Evolutionary conservation across 2,329 filamentous ascomycete genomes (phyloP).

Genomic region (Phialemoniopsis sp.): DNA sequence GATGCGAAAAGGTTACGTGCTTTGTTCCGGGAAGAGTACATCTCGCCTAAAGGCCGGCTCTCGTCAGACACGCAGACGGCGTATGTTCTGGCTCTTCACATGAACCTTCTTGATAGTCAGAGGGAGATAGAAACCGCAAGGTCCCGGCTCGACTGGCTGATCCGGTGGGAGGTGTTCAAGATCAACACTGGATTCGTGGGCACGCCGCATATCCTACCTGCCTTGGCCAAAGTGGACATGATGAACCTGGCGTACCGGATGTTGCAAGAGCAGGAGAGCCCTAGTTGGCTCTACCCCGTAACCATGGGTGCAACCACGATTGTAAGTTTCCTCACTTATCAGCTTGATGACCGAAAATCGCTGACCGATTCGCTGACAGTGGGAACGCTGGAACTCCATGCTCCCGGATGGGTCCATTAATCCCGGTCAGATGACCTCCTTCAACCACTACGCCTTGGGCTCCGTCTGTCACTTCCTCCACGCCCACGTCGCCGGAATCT

Average conservation of each 20-base stretch:
- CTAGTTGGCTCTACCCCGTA: constrained; percentile 32
- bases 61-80: constrained; percentile 20
- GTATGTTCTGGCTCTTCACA: constrained; percentile 17
- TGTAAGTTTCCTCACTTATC: constrained; percentile 6
- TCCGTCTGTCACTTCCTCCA: constrained; percentile 32
- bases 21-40: constrained; percentile 20
- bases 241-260: constrained; percentile 20
- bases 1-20: constrained; percentile 13
- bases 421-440: constrained; percentile 33
- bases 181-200: constrained; percentile 14
- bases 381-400: constrained; percentile 37
- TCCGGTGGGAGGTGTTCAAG: constrained; percentile 6
- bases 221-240: constrained; percentile 13
- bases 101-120: no score
- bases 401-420: constrained; percentile 30
- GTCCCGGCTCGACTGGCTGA: constrained; percentile 7
- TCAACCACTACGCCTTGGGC: constrained; percentile 36
- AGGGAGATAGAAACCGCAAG: constrained; percentile 1
- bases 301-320: constrained; percentile 33
- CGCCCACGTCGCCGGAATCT: constrained; percentile 18
- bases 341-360: no score
- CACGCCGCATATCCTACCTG: constrained; percentile 13
- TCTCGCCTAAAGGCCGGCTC: constrained; percentile 11
- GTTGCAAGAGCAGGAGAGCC: constrained; percentile 25
- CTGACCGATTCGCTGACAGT: no score